Evolutionary conservation across 208 protist genomes (phyloP).

Genomic region (Spongospora subterranea): DNA sequence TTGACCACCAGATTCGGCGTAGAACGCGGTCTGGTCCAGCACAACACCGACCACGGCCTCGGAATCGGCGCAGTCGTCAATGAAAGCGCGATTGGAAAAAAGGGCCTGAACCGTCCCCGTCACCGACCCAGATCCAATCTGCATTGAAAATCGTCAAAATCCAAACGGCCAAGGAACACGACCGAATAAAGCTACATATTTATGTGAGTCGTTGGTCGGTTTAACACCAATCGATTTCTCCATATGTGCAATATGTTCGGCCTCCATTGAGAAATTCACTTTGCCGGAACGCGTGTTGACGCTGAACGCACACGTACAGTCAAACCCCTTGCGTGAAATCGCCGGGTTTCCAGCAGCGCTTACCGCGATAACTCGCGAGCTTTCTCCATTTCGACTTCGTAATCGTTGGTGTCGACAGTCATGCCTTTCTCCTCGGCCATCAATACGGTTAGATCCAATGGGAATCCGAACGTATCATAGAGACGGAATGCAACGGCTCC

Average conservation of each 20-base stretch:
- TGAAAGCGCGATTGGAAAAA: slow-evolving; percentile 82
- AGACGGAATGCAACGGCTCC: slow-evolving; percentile 67
- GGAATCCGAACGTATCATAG: slow-evolving; percentile 84
- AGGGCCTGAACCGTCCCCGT: slow-evolving; percentile 73
- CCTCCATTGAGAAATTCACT: slow-evolving; percentile 59
- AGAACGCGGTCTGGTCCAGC: slow-evolving; percentile 93
- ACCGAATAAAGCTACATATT: slow-evolving; percentile 79
- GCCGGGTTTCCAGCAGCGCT: too few relatives aligned
- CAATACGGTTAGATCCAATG: slow-evolving; percentile 94
- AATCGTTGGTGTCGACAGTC: slow-evolving; percentile 76
- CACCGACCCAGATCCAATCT: not conserved
- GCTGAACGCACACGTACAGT: not conserved
- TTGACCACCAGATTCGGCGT: slow-evolving; percentile 95
- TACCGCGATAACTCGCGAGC: slow-evolving; percentile 43
- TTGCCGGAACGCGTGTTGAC: not conserved
- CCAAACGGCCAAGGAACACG: not conserved
- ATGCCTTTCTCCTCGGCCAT: slow-evolving; percentile 91
- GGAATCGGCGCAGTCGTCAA: slow-evolving; percentile 65
- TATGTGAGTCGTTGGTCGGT: slow-evolving; percentile 88
- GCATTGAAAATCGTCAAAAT: not conserved
- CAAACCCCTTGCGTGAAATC: not conserved
- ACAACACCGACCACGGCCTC: slow-evolving; percentile 71
- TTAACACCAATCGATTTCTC: slow-evolving; percentile 74
- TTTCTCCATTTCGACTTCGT: slow-evolving; percentile 59
- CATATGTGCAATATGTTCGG: slow-evolving; percentile 84